phyloP scores from a whole-genome alignment of 805 yeast species.

The Zygoascus biomembranicola region DNA sequence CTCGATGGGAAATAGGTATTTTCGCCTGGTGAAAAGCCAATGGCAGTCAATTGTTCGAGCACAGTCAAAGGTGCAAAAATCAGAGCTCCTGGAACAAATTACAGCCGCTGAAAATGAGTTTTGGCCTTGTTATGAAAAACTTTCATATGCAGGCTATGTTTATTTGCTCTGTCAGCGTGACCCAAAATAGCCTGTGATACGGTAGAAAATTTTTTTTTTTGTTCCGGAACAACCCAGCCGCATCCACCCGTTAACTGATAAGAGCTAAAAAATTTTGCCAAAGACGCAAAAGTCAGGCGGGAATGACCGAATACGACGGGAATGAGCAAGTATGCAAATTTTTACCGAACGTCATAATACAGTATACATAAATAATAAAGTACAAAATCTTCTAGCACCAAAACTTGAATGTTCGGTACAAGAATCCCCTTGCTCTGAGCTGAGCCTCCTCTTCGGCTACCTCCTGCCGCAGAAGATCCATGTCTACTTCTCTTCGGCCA shows the following conservation, averaged over 20 bases:
- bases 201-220: not conserved
- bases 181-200: not conserved
- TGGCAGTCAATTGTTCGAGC: not conserved
- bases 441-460: conserved; percentile 48
- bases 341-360: too few species aligned
- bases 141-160: not conserved
- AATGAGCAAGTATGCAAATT: too few species aligned
- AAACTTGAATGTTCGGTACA: conserved; percentile 44
- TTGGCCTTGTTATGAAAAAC: not conserved
- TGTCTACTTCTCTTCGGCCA: conserved; percentile 55
- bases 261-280: not conserved
- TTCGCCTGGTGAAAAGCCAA: not conserved
- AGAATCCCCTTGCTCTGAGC: conserved; percentile 38
- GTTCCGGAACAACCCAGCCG: not conserved
- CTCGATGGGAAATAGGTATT: not conserved
- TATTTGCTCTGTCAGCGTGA: not conserved
- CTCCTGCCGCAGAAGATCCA: conserved; percentile 49
- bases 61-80: not conserved
- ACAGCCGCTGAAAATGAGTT: too few species aligned
- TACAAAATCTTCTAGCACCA: conserved; percentile 38
- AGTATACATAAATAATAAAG: not conserved
- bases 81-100: too few species aligned
- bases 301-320: too few species aligned
- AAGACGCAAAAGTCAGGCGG: too few species aligned
- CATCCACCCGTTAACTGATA: not conserved